phyloP scores from a whole-genome alignment of 345 rosid genomes.

The Pistacia atlantica region DNA sequence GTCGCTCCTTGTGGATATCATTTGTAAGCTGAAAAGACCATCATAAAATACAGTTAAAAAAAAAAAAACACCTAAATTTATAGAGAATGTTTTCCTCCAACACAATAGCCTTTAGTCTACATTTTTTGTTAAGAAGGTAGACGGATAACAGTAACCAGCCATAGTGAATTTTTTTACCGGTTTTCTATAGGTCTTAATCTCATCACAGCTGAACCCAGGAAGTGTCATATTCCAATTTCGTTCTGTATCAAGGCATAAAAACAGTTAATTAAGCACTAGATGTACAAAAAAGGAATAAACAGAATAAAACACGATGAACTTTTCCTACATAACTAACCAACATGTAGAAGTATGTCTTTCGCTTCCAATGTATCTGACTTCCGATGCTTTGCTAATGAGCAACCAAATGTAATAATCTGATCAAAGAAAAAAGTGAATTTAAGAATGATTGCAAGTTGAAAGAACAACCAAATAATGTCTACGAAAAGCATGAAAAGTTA shows the following conservation, averaged over 20 bases:
- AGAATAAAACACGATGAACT: conserved; percentile 2
- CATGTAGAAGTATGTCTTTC: conserved; percentile 91
- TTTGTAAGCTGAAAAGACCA: conserved; percentile 55
- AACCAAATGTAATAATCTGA: conserved; percentile 93
- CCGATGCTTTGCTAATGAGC: conserved; percentile 95
- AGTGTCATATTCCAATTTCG: conserved; percentile 89
- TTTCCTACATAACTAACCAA: conserved; percentile 61
- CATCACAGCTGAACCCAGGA: conserved; percentile 91
- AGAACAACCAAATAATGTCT: neutral
- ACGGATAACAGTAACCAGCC: conserved; percentile 9
- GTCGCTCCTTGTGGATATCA: conserved; percentile 91
- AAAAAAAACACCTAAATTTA: neutral
- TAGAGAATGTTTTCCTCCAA: neutral
- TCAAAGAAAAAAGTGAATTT: neutral
- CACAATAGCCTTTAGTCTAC: neutral
- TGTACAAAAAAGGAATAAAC: conserved; percentile 13
- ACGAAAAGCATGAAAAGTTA: neutral
- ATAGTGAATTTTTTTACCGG: conserved; percentile 50
- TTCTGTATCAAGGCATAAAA: conserved; percentile 52
- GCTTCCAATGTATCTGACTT: conserved; percentile 93
- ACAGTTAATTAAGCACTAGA: conserved; percentile 14
- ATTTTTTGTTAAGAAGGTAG: neutral
- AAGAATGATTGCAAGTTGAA: conserved; percentile 4
- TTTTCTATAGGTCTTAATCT: conserved; percentile 80
- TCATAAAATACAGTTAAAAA: neutral